Conservation (phyloP, 2,329 filamentous ascomycete species). For the Falciphora oryzae region DNA sequence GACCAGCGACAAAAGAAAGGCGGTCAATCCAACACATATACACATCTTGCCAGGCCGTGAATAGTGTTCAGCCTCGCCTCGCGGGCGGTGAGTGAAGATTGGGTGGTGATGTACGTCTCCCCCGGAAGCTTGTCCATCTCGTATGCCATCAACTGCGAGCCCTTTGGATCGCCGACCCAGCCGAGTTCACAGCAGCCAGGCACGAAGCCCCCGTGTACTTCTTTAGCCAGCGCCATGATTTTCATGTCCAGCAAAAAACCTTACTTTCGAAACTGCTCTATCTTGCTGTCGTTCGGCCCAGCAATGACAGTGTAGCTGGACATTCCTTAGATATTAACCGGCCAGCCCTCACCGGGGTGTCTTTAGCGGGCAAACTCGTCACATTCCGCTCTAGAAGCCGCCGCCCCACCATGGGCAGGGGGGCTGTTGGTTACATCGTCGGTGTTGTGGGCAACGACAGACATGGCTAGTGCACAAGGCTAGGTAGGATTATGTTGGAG, state of each 20-base stretch:
- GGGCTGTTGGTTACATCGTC: background rate
- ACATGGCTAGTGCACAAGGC: background rate
- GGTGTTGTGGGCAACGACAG: no score
- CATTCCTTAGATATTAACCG: constrained; percentile 5
- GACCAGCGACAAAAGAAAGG: background rate
- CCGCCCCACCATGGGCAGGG: background rate
- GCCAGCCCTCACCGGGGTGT: background rate
- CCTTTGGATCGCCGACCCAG: constrained; percentile 11
- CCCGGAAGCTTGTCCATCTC: constrained; percentile 16
- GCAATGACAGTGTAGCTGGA: constrained; percentile 8
- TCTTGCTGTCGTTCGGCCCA: constrained; percentile 3
- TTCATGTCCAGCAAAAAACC: background rate
- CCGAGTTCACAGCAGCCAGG: constrained; percentile 13
- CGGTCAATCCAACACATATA: background rate
- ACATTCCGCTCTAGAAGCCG: constrained; percentile 6
- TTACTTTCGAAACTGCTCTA: constrained; percentile 7
- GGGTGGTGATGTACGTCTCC: constrained; percentile 9
- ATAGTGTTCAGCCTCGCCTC: background rate
- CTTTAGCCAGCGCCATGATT: constrained; percentile 5
- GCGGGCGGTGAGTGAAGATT: background rate
- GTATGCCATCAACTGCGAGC: constrained; percentile 13
- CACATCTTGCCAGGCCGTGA: background rate
- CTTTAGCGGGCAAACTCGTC: constrained; percentile 6
- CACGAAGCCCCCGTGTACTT: constrained; percentile 10
- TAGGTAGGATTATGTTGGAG: no score